phyloP scores from a whole-genome alignment of 148 eudicot species.

The Drosera capensis region DNA sequence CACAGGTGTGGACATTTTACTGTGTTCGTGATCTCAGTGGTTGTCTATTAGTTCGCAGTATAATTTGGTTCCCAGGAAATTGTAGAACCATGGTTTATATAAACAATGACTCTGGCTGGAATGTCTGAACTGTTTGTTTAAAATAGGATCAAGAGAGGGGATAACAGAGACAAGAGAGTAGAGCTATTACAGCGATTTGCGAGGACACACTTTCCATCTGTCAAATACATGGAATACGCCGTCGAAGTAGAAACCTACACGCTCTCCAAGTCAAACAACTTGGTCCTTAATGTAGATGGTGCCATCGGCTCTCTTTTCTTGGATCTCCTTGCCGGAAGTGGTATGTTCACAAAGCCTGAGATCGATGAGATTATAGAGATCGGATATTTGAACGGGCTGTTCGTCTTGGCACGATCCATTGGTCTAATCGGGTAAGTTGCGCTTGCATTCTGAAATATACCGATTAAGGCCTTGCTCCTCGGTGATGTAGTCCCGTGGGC shows the following conservation, averaged over 20 bases:
- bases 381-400: slow-evolving; percentile 90
- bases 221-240: slow-evolving; percentile 96
- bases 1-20: slow-evolving; percentile 53
- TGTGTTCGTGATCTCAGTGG: not conserved
- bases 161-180: slow-evolving; percentile 97
- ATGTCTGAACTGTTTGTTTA: slow-evolving; percentile 5
- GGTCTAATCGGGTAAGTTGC: slow-evolving; percentile 94
- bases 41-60: not conserved
- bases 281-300: slow-evolving; percentile 88
- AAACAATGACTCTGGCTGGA: too few species aligned
- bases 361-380: slow-evolving; percentile 85
- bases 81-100: too few species aligned
- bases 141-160: slow-evolving; percentile 88
- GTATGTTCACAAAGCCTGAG: slow-evolving; percentile 90
- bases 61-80: too few species aligned
- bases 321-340: slow-evolving; percentile 94
- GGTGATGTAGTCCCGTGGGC: too few species aligned
- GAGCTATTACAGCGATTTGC: slow-evolving; percentile 78
- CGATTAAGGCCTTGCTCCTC: too few species aligned
- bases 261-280: slow-evolving; percentile 89
- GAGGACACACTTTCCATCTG: slow-evolving; percentile 80
- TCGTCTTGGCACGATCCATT: slow-evolving; percentile 85
- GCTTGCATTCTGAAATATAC: not conserved
- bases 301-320: slow-evolving; percentile 90
- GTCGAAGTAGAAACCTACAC: slow-evolving; percentile 94